Base-by-base conservation (phyloP, 208 protist species). In the Angomonas deanei region DNA sequence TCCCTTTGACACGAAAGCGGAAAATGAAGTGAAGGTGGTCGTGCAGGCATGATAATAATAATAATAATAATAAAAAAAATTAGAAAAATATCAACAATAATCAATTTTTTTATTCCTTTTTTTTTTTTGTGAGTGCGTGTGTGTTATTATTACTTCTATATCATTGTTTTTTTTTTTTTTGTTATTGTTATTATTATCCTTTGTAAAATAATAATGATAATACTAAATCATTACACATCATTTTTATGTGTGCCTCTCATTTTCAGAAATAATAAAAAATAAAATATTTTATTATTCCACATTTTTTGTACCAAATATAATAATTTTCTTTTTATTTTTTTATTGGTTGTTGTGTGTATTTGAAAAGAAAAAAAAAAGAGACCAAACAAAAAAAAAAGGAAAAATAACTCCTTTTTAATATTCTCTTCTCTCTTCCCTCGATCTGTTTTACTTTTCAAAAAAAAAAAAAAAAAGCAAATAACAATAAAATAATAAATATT, bases 11-110 rank as follows among this genome's bases (percentile, higher is more conserved):
- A 66, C 69, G 4, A 61, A 74, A 1, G 62, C 70, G 36, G 70
- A 74, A 0, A 94, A 94, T 61, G 24, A 74, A 46, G 80, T 87
- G 15, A 48, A 39, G 15, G 83, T 86, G n/a, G 60, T 69, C 17
- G 23, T 78, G 48, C 53, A 2, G 27, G 27, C 52, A 19, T 58
- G 13, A 33, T 17, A 4, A 32, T 21, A 57, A 11, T 11, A 57
- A 57, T 32, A 57, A 34, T 32, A 24, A 57, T 21, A 34, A n/a
- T 28, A 57, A 33, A 33, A 33, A 5, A 15, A 57, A 57, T 28
- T 32, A 34, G 31, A 53, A 24, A 24, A 23, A 42, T 8, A 42
- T 42, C 11, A 23, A 6, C n/a, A 27, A 15, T 26, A 6, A 24
- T 15, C 8, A 24, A 24, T 24, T 53, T 53, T 53, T 15, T 53